Evolutionary conservation across 345 rosid genomes (phyloP).

Genomic region (Bruguiera gymnorhiza): DNA sequence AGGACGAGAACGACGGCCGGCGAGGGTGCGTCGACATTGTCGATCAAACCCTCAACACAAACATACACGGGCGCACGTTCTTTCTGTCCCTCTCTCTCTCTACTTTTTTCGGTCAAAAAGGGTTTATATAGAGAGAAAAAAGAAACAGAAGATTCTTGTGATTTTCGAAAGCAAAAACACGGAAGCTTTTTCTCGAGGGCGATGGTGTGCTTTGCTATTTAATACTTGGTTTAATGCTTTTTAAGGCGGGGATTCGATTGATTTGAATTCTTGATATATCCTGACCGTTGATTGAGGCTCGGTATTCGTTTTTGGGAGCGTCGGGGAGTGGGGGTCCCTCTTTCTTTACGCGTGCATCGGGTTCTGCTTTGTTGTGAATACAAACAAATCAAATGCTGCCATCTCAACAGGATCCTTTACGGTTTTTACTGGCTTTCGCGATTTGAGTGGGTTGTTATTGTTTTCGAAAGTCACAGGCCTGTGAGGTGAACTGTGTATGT

Average conservation of each 20-base stretch:
- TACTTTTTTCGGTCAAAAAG: no score
- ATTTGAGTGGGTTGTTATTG: constrained; percentile 1
- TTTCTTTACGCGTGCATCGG: neutral
- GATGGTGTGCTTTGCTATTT: constrained; percentile 12
- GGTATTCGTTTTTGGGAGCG: constrained; percentile 7
- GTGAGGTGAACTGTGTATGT: neutral
- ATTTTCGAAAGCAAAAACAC: no score
- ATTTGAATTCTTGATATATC: constrained; percentile 7
- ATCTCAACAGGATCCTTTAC: neutral
- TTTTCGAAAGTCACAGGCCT: constrained; percentile 18
- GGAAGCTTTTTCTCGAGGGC: no score
- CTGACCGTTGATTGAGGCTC: constrained; percentile 6
- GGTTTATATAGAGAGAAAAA: no score
- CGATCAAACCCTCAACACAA: neutral
- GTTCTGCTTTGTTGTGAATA: neutral
- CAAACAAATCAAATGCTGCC: constrained; percentile 11
- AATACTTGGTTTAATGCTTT: constrained; percentile 2
- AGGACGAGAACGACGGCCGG: constrained; percentile 43
- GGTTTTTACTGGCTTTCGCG: neutral
- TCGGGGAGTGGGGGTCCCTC: constrained; percentile 10
- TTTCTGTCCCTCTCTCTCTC: neutral
- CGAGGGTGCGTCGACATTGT: constrained; percentile 37
- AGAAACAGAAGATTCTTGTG: no score
- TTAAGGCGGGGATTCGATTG: constrained; percentile 11
- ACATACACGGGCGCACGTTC: neutral